A percentile compares a stretch with the other conserved stretches of the same genome.
These are phyloP conservation scores for Penicillium rolfsii DNA, from an alignment of 2,329 filamentous ascomycete genomes.

Conservation along the genomic window DNA sequence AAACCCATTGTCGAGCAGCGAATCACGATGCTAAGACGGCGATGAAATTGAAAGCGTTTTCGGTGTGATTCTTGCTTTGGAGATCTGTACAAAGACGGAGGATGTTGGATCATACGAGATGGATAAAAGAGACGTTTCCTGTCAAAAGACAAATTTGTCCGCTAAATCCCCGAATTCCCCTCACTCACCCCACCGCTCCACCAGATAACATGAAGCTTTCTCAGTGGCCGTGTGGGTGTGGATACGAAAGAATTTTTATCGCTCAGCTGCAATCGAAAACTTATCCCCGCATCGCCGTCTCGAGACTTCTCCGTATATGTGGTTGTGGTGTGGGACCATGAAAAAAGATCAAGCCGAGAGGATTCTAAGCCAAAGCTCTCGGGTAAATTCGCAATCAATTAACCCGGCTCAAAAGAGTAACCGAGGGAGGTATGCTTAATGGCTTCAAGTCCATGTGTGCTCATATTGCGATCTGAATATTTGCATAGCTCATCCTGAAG, in stretches of 20 bases:
- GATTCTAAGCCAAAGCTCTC: not conserved
- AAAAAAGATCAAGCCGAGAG: not conserved
- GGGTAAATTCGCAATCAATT: not conserved
- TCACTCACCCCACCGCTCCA: conserved; percentile 7
- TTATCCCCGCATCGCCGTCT: not conserved
- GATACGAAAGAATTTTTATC: not conserved
- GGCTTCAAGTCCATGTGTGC: not conserved
- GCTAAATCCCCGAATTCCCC: not conserved
- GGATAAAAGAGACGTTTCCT: not conserved
- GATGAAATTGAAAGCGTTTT: not conserved
- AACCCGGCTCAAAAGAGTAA: not conserved
- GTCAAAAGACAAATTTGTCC: not conserved
- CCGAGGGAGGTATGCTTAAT: not conserved
- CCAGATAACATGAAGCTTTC: conserved; percentile 3
- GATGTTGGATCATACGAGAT: not conserved
- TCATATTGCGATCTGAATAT: not conserved
- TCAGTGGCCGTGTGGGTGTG: not conserved
- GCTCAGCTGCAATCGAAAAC: not conserved
- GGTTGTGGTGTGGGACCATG: not conserved
- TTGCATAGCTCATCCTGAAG: not conserved
- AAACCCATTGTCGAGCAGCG: not conserved
- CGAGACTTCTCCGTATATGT: not conserved
- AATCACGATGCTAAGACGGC: not conserved
- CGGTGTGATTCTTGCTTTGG: not conserved
- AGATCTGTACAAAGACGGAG: not conserved